These are phyloP conservation scores for Dactylellina leptospora DNA, from an alignment of 2,329 filamentous ascomycete genomes.

Conservation along the genomic window DNA sequence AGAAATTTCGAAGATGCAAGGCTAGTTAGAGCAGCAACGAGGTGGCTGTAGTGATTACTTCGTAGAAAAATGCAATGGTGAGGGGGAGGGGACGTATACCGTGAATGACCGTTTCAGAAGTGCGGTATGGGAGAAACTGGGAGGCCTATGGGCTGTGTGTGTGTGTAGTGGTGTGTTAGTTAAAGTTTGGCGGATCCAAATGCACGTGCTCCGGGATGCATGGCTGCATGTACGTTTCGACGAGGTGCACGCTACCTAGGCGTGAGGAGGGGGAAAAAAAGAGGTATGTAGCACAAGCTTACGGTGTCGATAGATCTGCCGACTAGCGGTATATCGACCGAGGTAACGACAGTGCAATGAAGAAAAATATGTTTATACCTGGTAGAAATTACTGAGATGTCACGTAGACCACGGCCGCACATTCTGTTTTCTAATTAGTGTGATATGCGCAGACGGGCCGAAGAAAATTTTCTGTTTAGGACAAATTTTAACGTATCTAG, in stretches of 20 bases:
- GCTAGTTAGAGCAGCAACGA: too few species aligned
- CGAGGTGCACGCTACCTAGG: neutral
- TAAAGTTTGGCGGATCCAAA: too few species aligned
- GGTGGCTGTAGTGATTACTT: too few species aligned
- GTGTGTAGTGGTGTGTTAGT: neutral
- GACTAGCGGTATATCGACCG: neutral
- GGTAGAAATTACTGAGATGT: neutral
- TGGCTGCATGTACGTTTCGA: too few species aligned
- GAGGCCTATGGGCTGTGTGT: conserved; percentile 7
- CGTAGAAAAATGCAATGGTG: neutral
- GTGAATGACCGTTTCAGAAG: conserved; percentile 22
- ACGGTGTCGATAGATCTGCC: neutral
- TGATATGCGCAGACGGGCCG: too few species aligned
- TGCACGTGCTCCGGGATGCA: too few species aligned
- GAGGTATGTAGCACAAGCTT: neutral
- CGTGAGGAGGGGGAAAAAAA: neutral
- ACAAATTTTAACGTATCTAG: too few species aligned
- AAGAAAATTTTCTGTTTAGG: too few species aligned
- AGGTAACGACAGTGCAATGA: neutral
- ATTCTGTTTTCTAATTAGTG: neutral
- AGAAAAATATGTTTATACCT: too few species aligned
- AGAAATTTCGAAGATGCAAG: neutral
- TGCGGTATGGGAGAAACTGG: neutral
- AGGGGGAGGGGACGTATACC: conserved; percentile 5
- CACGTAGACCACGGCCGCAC: neutral